Conservation (phyloP, 768 basidiomycete species). For the Collybiopsis confluens region DNA sequence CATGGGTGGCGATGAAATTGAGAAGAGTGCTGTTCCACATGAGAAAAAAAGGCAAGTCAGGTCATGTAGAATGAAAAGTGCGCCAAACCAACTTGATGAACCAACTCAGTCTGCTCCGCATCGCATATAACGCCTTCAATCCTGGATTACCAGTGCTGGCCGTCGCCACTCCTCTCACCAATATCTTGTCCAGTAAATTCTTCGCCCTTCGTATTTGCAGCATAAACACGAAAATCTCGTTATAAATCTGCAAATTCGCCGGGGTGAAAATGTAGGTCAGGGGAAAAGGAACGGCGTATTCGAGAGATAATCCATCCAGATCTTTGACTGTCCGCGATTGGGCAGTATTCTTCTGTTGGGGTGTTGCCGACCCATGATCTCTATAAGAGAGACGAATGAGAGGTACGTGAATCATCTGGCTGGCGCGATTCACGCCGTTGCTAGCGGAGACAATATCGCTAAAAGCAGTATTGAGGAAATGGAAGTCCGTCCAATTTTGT, state of each 20-base stretch:
- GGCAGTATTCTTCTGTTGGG: constrained; percentile 33
- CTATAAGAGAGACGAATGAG: constrained; percentile 72
- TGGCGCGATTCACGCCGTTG: constrained; percentile 30
- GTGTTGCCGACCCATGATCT: constrained; percentile 34
- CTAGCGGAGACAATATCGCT: constrained; percentile 53
- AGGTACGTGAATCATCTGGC: constrained; percentile 59
- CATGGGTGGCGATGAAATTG: constrained; percentile 72
- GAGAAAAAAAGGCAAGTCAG: background rate
- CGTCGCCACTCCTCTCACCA: constrained; percentile 50
- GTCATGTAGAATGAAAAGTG: background rate
- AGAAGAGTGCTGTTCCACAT: constrained; percentile 47
- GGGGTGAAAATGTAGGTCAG: constrained; percentile 74
- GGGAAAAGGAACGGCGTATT: constrained; percentile 81
- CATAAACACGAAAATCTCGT: constrained; percentile 65
- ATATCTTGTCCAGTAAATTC: constrained; percentile 61
- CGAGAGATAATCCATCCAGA: constrained; percentile 64
- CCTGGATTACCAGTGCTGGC: constrained; percentile 33
- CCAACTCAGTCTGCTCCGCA: constrained; percentile 77
- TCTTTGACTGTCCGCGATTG: constrained; percentile 54
- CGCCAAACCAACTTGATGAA: constrained; percentile 67
- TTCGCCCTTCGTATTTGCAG: constrained; percentile 75
- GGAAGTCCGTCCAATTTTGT: constrained; percentile 75
- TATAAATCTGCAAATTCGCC: constrained; percentile 50
- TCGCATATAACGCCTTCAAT: constrained; percentile 69
- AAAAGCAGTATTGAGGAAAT: constrained; percentile 79